Percentiles rank a stretch among this genome's conserved stretches.
Evolutionary conservation across 805 yeast species (phyloP).

Genomic region (Pichia exigua): DNA sequence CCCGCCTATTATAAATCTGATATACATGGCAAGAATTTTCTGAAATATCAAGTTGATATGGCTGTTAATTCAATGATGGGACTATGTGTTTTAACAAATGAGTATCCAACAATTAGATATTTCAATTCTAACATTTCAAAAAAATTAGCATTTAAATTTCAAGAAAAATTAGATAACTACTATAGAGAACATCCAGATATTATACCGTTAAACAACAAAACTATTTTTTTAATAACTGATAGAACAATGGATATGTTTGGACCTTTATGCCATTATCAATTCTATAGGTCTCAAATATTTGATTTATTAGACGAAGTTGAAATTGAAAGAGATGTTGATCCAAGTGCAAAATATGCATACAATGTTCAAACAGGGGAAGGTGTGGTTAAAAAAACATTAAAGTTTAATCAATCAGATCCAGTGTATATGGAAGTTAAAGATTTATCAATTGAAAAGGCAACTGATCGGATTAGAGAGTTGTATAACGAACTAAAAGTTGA

Average conservation of each 20-base stretch:
- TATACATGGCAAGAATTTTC: constrained; percentile 51
- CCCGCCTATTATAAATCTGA: constrained; percentile 65
- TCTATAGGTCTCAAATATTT: constrained; percentile 86
- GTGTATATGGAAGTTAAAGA: constrained; percentile 22
- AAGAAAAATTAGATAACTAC: constrained; percentile 63
- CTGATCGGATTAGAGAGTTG: constrained; percentile 13
- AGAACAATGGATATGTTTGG: constrained; percentile 77
- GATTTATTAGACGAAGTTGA: constrained; percentile 41
- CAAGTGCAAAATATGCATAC: constrained; percentile 21
- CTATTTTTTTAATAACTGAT: constrained; percentile 71
- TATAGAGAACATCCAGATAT: constrained; percentile 61
- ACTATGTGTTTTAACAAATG: constrained; percentile 73
- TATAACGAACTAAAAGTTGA: constrained; percentile 19
- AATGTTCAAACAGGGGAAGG: constrained; percentile 23
- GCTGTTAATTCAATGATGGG: constrained; percentile 63
- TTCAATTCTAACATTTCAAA: constrained; percentile 47
- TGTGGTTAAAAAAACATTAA: constrained; percentile 17
- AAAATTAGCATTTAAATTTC: constrained; percentile 62
- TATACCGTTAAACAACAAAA: constrained; percentile 41
- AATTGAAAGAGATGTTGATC: constrained; percentile 19
- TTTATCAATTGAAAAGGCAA: constrained; percentile 21
- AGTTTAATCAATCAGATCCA: constrained; percentile 22
- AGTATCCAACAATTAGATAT: constrained; percentile 79
- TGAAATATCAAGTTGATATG: constrained; percentile 46
- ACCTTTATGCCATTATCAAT: constrained; percentile 82